phyloP scores from a whole-genome alignment of 768 basidiomycete genomes.

The Pleurotus djamor region DNA sequence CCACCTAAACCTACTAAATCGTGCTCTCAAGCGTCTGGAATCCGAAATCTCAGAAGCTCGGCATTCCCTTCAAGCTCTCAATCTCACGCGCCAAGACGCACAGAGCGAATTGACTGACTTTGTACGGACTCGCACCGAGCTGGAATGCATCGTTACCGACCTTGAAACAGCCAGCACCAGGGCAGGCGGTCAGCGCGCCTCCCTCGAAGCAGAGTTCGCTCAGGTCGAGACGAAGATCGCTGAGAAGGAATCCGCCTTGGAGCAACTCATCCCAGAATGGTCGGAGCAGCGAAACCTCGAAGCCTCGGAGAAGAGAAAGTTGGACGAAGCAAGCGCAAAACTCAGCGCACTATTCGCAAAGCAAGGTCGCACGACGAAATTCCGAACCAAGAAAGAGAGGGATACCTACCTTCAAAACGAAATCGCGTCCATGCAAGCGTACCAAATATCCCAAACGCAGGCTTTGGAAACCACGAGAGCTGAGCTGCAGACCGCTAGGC shows the following conservation, averaged over 20 bases:
- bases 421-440: conserved; percentile 65
- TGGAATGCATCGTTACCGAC: conserved; percentile 83
- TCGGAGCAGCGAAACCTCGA: conserved; percentile 51
- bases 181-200: conserved; percentile 62
- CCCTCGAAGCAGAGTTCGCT: conserved; percentile 63
- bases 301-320: conserved; percentile 53
- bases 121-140: conserved; percentile 78
- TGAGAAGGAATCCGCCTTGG: conserved; percentile 60
- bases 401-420: conserved; percentile 81
- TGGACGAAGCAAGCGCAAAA: conserved; percentile 74
- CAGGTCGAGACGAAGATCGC: conserved; percentile 57
- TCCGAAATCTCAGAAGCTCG: conserved; percentile 66
- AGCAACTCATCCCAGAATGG: conserved; percentile 70
- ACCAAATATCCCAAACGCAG: conserved; percentile 50
- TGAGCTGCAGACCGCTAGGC: conserved; percentile 47
- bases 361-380: conserved; percentile 85
- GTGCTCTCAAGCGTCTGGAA: conserved; percentile 61
- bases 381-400: conserved; percentile 78
- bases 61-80: conserved; percentile 69
- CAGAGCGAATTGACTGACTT: conserved; percentile 87
- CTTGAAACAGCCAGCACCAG: conserved; percentile 63
- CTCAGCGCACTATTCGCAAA: conserved; percentile 83
- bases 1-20: not conserved
- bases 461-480: conserved; percentile 52
- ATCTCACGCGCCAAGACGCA: conserved; percentile 68